A percentile compares a stretch with the other conserved stretches of the same genome.
These are phyloP conservation scores for Epicoccum sorghinum DNA, from an alignment of 2,329 filamentous ascomycete genomes.

Conservation along the genomic window DNA sequence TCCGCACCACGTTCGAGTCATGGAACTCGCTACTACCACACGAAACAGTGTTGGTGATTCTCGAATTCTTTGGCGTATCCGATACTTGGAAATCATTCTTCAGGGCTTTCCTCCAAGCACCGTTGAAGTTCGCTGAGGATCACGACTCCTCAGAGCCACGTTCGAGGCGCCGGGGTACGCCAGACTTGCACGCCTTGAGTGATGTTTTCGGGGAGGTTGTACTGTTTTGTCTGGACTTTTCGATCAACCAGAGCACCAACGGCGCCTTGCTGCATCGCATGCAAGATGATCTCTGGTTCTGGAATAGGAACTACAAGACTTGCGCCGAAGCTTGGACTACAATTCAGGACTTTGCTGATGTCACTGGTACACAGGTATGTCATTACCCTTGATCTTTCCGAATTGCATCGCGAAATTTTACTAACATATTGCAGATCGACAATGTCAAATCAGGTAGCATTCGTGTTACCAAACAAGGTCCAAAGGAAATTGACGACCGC, in stretches of 20 bases:
- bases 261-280: constrained; percentile 54
- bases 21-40: constrained; percentile 51
- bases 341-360: constrained; percentile 51
- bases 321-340: constrained; percentile 53
- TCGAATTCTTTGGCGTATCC: constrained; percentile 55
- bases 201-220: constrained; percentile 57
- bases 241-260: constrained; percentile 51
- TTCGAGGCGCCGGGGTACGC: constrained; percentile 52
- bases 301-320: constrained; percentile 50
- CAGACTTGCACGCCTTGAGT: constrained; percentile 54
- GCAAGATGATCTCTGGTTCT: constrained; percentile 59
- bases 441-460: constrained; percentile 51
- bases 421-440: constrained; percentile 43
- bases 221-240: constrained; percentile 55
- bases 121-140: constrained; percentile 51
- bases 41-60: constrained; percentile 51
- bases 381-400: background rate
- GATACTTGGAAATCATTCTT: constrained; percentile 54
- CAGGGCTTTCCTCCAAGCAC: constrained; percentile 53
- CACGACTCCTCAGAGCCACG: constrained; percentile 43
- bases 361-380: constrained; percentile 49
- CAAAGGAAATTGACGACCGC: constrained; percentile 24
- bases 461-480: constrained; percentile 32
- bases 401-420: background rate
- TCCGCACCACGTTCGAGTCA: constrained; percentile 40